Conservation (phyloP, 768 basidiomycete species). For the Russula foetens region DNA sequence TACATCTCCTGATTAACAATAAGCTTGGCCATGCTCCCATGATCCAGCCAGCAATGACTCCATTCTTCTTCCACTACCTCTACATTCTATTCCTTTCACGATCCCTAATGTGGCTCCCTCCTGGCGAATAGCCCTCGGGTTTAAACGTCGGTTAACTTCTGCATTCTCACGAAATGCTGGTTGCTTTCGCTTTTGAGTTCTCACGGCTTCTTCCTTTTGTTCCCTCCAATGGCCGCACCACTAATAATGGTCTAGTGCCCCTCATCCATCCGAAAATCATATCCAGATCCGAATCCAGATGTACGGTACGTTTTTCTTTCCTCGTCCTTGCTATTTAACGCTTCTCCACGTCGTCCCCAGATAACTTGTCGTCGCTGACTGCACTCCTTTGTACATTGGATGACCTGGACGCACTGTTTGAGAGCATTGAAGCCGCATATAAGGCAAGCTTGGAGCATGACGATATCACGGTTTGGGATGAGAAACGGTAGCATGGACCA, state of each 20-base stretch:
- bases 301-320: slow-evolving; percentile 70
- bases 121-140: not conserved
- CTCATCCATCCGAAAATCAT: slow-evolving; percentile 94
- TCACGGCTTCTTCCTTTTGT: not conserved
- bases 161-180: not conserved
- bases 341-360: slow-evolving; percentile 33
- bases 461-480: slow-evolving; percentile 59
- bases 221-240: not conserved
- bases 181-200: not conserved
- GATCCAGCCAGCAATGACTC: not conserved
- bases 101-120: not conserved
- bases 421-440: slow-evolving; percentile 63
- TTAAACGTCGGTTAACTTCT: not conserved
- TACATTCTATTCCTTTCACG: not conserved
- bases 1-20: not conserved
- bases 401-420: slow-evolving; percentile 72
- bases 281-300: slow-evolving; percentile 99
- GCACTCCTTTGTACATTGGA: slow-evolving; percentile 70
- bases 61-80: not conserved
- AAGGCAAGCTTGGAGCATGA: slow-evolving; percentile 45
- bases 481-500: slow-evolving; percentile 40
- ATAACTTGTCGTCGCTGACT: slow-evolving; percentile 77
- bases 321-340: not conserved
- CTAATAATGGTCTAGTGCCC: slow-evolving; percentile 42
- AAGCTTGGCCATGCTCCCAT: not conserved